Conservation (phyloP, 352 stramenopile species). For the Plasmopara halstedii region DNA sequence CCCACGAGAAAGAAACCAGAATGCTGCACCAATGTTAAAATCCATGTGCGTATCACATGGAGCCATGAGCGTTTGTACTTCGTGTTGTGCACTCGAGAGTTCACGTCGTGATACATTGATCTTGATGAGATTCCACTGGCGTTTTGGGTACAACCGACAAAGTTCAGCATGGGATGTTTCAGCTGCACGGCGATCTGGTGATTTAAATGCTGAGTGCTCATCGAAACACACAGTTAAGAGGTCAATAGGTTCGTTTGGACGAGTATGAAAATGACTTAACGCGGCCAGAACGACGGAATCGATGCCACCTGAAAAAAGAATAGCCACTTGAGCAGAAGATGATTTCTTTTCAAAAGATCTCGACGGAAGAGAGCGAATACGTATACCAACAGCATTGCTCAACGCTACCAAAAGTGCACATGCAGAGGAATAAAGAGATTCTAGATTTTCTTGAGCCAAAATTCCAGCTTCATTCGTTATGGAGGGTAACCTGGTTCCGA, state of each 20-base stretch:
- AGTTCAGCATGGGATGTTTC: constrained; percentile 81
- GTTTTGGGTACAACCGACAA: constrained; percentile 66
- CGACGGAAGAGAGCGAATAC: constrained; percentile 58
- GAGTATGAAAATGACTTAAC: constrained; percentile 72
- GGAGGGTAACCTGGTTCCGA: constrained; percentile 21
- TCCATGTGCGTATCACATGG: constrained; percentile 94
- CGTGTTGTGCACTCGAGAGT: constrained; percentile 52
- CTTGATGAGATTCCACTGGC: constrained; percentile 78
- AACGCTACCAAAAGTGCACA: constrained; percentile 55
- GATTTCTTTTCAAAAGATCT: not conserved
- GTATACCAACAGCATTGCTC: constrained; percentile 68
- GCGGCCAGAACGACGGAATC: constrained; percentile 94
- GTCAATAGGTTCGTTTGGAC: constrained; percentile 68
- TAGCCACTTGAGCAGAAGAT: constrained; percentile 41
- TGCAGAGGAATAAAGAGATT: constrained; percentile 19
- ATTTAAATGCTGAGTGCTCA: constrained; percentile 38
- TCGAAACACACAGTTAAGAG: constrained; percentile 96
- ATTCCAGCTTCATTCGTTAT: not conserved
- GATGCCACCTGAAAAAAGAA: constrained; percentile 96
- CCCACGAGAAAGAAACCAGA: constrained; percentile 91
- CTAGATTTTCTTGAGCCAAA: not conserved
- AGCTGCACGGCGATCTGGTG: constrained; percentile 89
- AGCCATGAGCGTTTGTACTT: constrained; percentile 73
- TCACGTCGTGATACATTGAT: constrained; percentile 76
- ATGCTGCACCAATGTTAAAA: constrained; percentile 95